These are phyloP conservation scores for Hypoxylon crocopeplum DNA, from an alignment of 495 filamentous ascomycete species.

Conservation along the genomic window DNA sequence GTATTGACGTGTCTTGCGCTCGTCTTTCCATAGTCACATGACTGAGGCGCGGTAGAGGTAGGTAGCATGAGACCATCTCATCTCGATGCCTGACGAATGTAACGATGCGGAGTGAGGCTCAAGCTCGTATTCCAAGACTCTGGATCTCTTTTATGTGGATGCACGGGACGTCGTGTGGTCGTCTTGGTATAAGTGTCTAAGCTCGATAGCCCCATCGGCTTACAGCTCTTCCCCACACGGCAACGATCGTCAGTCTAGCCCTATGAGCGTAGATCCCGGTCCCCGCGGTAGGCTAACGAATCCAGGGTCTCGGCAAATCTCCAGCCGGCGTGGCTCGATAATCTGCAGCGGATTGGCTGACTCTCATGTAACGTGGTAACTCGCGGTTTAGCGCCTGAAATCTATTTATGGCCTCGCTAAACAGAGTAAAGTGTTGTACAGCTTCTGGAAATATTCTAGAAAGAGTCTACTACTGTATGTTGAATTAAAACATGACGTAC, in stretches of 20 bases:
- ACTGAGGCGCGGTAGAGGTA: too few species aligned
- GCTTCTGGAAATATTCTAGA: conserved; percentile 19
- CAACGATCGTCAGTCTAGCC: conserved; percentile 33
- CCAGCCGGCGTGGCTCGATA: conserved; percentile 7
- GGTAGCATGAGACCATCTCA: too few species aligned
- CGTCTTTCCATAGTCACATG: conserved; percentile 37
- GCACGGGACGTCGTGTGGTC: conserved; percentile 9
- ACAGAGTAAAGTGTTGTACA: neutral
- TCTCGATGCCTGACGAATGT: conserved; percentile 9
- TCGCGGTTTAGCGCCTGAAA: too few species aligned
- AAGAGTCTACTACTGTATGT: too few species aligned
- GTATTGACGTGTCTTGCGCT: conserved; percentile 24
- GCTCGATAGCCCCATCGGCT: conserved; percentile 11
- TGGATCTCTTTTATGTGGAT: conserved; percentile 6
- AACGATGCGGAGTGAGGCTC: conserved; percentile 26
- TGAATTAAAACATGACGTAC: too few species aligned
- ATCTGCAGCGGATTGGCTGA: too few species aligned
- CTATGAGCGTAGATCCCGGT: conserved; percentile 14
- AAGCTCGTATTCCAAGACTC: conserved; percentile 29
- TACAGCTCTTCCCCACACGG: conserved; percentile 25
- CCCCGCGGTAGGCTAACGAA: conserved; percentile 6
- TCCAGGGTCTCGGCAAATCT: conserved; percentile 24
- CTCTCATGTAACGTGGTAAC: conserved; percentile 33
- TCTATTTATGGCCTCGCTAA: conserved; percentile 6
- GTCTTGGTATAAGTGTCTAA: neutral